Base-by-base conservation (phyloP, 1,284 basidiomycete species). In the Tylopilus orsonianus region DNA sequence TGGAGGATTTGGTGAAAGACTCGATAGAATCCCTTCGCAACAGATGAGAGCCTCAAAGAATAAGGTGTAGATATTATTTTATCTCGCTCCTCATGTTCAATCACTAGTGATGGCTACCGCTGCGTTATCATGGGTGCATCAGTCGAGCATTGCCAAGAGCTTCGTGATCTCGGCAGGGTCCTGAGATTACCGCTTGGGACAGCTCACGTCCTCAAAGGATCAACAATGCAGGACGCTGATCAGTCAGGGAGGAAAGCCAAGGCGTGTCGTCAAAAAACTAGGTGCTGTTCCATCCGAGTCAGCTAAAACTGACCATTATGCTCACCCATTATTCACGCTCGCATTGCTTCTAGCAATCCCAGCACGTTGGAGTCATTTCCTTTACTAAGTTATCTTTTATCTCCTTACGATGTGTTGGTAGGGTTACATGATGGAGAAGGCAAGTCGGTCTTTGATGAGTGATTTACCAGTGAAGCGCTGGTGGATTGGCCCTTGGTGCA, bases 1-100 rank as follows among this genome's bases (percentile, higher is more conserved):
- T 47, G 27, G 32, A 47, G 12, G 46, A 47, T 19, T 37, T 47
- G 46, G 42, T 20, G 7, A 30, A 42, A 24, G 46, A 41, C 13
- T 5, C 9, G 1, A 19, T 41, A 13, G 34, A 41, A 8, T 1
- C 27, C 10, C 8, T 26, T 33, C 9, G 7, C 3, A 13, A 27
- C 10, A 14, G 8, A 4, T 13, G 7, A 14, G 13, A 9, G 14
- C 8, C 13, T 8, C 29, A 4, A 30, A 13, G 29, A 13, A 30
- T 4, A 30, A 30, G 29, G 29, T 30, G 13, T 13, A 13, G 7
- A 30, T 30, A 27, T 30, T 30, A 14, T 30, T 4, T 9, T 13
- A n/a, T 30, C 8, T 30, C 14, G 13, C 14, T 30, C 29, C 29
- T 30, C 29, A 30, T 13, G 13, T 30, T 30, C 29, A 14, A 4